Base-by-base conservation (phyloP, 352 stramenopile species). In the Vaucheria bursata region DNA sequence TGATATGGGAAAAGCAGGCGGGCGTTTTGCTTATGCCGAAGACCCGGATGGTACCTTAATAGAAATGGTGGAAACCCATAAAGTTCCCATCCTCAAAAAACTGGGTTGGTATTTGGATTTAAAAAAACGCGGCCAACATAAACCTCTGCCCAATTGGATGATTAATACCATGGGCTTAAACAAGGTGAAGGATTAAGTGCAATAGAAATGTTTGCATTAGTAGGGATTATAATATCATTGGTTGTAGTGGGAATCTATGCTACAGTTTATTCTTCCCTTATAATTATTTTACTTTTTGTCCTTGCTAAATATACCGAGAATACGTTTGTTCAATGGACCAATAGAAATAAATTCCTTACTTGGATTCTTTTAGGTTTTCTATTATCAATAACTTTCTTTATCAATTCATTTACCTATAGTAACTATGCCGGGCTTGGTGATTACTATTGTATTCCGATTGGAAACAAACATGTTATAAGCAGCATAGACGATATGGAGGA, bases 261-360 rank as follows among this genome's bases (percentile, higher is more conserved):
- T 59, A 59, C 45, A 59, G 45, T 59, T 59, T 59, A 59, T 59
- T 59, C 45, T 59, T 59, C 45, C 45, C 45, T 59, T 59, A 59
- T 59, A 59, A 59, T 59, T 59, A 59, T 59, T 59, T 59, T 59
- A 59, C 45, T 59, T 59, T 59, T 59, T 59, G 45, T 59, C 45
- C 45, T 59, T 59, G 45, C 45, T 59, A 59, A 59, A 59, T 59
- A 59, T 59, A 59, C 45, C 45, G 45, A 59, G 45, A 59, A 59
- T 59, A 59, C 45, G 45, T 59, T 59, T 59, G 45, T 59, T 59
- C 45, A 59, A 59, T 59, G 45, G 45, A 59, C 45, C 45, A 59
- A 59, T 59, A 59, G 45, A 59, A 59, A 59, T 59, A 59, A 59
- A 59, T 59, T 59, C 45, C 45, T 59, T 59, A 59, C 45, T 59